Base-by-base conservation (phyloP, 2,329 filamentous ascomycete genomes). In the Xylariaceae sp. region DNA sequence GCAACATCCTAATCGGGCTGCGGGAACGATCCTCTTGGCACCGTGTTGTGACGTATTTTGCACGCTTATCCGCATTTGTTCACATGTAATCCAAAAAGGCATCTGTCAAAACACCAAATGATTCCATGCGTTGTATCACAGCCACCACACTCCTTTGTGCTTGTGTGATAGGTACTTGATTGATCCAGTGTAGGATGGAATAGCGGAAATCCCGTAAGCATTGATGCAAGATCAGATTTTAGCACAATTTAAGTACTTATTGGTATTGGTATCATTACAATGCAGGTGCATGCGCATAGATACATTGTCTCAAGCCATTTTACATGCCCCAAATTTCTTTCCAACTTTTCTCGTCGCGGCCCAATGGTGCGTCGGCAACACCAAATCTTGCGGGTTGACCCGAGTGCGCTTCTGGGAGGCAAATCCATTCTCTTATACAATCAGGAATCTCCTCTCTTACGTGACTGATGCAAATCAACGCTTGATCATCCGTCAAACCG, bases 381-480 rank as follows among this genome's bases (percentile, higher is more conserved):
- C 87, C 87, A 58, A 84, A 82, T 43, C 85, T 73, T 8, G 85
- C 82, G 14, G 75, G 67, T 25, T 61, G 57, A 1, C 78, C 77
- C 2, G 80, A 80, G 42, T 84, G 86, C 3, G 84, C 76, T 65
- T 91, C 86, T 1, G 92, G 90, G 22, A 96, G 71, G 63, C 88
- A 91, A 40, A 97, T 74, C 85, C 87, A 97, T 62, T 94, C 82
- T 37, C 88, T 72, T 20, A 96, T 79, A 54, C 83, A 85, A 40
- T 85, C 83, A 0, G 93, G 93, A 8, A 97, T 86, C 66, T 98
- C 93, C 58, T 95, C 90, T 51, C 83, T 83, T 49, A 92, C 76
- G 68, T 98, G 93, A 50, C 89, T 93, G 48, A 97, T 92, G 53
- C 91, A 89, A n/a, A 97, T 77, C 43, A 98, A 69, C 1, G 90